Base-by-base conservation (phyloP, 768 basidiomycete species). In the Naematelia encephala region DNA sequence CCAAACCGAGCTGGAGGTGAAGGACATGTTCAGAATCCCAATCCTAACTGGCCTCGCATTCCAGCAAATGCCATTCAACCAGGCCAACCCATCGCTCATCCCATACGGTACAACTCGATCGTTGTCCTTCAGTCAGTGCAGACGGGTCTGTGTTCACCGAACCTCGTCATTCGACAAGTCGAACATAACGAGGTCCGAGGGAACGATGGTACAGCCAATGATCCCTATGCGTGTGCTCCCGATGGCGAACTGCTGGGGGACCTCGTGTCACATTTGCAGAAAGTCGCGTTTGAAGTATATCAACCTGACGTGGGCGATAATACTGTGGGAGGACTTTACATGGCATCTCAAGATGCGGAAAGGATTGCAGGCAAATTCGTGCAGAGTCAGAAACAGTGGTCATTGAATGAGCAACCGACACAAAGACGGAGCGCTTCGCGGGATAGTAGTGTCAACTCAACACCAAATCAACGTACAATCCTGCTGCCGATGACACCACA, bases 71-170 rank as follows among this genome's bases (percentile, higher is more conserved):
- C 88, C 4, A 51, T 78, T 26, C 89, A 89, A 77, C 86, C 86
- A 43, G 86, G 86, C 75, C 88, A 88, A 64, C 87, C 88, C 0
- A 86, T 86, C 2, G 88, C 88, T 69, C 91, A 90, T 48, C 87
- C 91, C 16, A 87, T 98, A 58, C 91, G 92, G 78, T 98, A 97
- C 82, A 98, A 98, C 73, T 89, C 93, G 76, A 92, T 91, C 1
- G 88, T 98, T 48, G 90, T 97, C 27, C 78, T 98, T 30, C 94
- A 98, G 73, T 97, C 92, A 70, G 81, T 94, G 64, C 89, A 89
- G 1, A 94, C 94, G 2, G 94, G 92, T 26, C 88, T 92, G 44
- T 89, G 94, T 67, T 90, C 89, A 59, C 94, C 94, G 10, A 86
- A 92, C 42, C 82, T 98, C 45, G 88, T 97, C 78, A 88, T 97